phyloP scores from a whole-genome alignment of 352 stramenopile species.

The Globisporangium carolinianum region DNA sequence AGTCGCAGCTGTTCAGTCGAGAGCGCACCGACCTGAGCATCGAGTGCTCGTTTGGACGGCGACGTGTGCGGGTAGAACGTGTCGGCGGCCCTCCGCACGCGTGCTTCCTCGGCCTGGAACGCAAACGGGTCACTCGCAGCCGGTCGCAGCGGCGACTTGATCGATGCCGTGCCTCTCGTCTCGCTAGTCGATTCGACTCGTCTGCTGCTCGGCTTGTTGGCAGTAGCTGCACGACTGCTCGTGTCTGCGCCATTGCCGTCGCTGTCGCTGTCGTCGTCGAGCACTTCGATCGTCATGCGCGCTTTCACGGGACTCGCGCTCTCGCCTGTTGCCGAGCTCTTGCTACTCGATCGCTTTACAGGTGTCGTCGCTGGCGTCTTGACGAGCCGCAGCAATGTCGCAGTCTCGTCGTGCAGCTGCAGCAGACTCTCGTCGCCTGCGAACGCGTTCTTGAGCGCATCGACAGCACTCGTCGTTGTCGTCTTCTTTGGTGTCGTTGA shows the following conservation, averaged over 20 bases:
- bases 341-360: constrained; percentile 17
- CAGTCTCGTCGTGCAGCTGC: constrained; percentile 57
- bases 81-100: constrained; percentile 42
- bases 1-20: constrained; percentile 33
- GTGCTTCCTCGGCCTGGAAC: constrained; percentile 48
- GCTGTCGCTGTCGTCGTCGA: constrained; percentile 38
- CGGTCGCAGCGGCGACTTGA: neutral
- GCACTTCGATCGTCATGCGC: constrained; percentile 61
- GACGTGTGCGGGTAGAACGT: constrained; percentile 55
- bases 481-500: neutral
- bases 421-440: constrained; percentile 37
- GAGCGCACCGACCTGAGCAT: constrained; percentile 30
- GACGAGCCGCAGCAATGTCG: constrained; percentile 45
- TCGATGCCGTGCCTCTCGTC: too few relatives aligned
- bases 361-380: constrained; percentile 23
- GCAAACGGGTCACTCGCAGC: constrained; percentile 26
- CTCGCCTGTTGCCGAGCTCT: neutral
- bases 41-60: constrained; percentile 42
- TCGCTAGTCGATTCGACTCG: too few relatives aligned
- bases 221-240: too few relatives aligned
- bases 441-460: constrained; percentile 18
- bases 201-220: too few relatives aligned
- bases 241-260: constrained; percentile 9
- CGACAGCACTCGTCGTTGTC: neutral
- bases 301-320: constrained; percentile 17